Base-by-base conservation (phyloP, 306 rosid species). In the Senna tora region DNA sequence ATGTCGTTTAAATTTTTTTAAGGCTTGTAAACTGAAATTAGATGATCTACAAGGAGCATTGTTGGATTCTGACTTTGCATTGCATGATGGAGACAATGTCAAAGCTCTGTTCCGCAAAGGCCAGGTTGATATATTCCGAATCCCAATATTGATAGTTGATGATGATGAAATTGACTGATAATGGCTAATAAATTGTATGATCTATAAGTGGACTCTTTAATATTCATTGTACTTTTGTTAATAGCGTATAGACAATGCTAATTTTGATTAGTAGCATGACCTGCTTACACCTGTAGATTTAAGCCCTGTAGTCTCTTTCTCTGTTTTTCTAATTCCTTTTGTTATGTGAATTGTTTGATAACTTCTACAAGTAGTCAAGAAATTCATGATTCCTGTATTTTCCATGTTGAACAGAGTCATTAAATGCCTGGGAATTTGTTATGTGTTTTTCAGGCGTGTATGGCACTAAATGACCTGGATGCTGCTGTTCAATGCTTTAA, bases 21-120 rank as follows among this genome's bases (percentile, higher is more conserved):
- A 25, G 89, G 86, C 79, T 50, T 85, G 89, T 66, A 85, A 79
- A 67, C 70, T 85, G 80, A 85, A 85, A 76, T 59, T 82, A 60
- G 89, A 86, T 0, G 89, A 85, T 49, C 68, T 80, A 16, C 15
- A 76, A 73, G 89, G 84, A 82, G 89, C 89, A 28, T 47, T 85
- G 51, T 15, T 76, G 51, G 89, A 85, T 71, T 19, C 84, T 16
- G 89, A 85, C 62, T 85, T 82, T 79, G 86, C 89, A 46, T 22
- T 85, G 80, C 86, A 78, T 41, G 89, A 85, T 65, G 89, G 80
- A 45, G 89, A 82, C 62, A 85, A 73, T 65, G 84, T 76, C 5
- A 85, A 85, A 74, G 89, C 89, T 58, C 61, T 85, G 58, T 85
- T 85, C 38, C 84, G 86, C 72, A 78, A 82, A 76, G 89, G 89